Conservation (phyloP, 2,329 filamentous ascomycete genomes). For the Beauveria scarabaeidicola region DNA sequence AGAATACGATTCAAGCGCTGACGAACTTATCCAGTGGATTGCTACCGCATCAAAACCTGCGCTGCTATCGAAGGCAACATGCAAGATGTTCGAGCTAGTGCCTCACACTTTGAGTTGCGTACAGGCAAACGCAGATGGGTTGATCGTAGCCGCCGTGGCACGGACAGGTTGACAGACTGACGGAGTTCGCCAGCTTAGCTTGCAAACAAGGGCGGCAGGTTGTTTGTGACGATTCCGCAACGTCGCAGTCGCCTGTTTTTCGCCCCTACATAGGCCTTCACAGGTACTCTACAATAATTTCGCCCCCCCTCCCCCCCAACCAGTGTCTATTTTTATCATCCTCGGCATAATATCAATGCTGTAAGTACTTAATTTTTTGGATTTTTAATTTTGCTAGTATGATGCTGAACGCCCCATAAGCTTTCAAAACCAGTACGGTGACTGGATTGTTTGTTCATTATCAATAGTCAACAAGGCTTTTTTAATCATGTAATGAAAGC, state of each 20-base stretch:
- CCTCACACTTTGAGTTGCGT: conserved; percentile 82
- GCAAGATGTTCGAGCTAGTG: conserved; percentile 63
- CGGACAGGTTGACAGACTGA: not conserved
- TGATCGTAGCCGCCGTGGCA: conserved; percentile 40
- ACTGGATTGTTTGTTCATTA: no score
- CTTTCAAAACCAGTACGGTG: not conserved
- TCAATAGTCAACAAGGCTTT: no score
- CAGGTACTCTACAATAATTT: not conserved
- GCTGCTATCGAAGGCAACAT: conserved; percentile 70
- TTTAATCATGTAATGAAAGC: no score
- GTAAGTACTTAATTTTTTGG: not conserved
- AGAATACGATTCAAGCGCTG: not conserved
- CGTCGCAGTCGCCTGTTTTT: no score
- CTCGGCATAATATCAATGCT: not conserved
- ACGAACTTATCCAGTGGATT: conserved; percentile 58
- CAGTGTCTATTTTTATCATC: not conserved
- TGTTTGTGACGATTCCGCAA: no score
- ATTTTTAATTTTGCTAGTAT: not conserved
- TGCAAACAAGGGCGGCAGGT: no score
- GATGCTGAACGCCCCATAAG: not conserved
- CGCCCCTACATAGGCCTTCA: no score
- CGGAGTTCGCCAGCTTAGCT: not conserved
- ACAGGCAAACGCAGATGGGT: conserved; percentile 73
- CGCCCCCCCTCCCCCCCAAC: no score
- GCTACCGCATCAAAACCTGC: conserved; percentile 86